A percentile compares a stretch with the other conserved stretches of the same genome.
phyloP scores from a whole-genome alignment of 345 rosid genomes.

The Pugionium dolabratum region DNA sequence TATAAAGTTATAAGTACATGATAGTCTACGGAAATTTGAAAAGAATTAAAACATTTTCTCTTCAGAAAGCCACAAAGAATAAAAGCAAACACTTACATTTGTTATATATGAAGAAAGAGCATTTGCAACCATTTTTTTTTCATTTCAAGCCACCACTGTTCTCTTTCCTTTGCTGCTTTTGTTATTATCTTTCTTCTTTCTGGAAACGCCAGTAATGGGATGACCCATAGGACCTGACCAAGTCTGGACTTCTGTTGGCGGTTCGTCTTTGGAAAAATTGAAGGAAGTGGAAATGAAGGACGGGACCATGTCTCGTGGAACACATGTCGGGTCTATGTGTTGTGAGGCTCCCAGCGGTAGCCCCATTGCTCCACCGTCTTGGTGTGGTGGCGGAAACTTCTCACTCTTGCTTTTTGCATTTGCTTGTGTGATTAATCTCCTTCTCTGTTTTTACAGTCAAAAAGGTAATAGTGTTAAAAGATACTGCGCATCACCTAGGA shows the following conservation, averaged over 20 bases:
- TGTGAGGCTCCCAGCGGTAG: constrained; percentile 78
- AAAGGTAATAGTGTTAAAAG: constrained; percentile 11
- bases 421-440: constrained; percentile 83
- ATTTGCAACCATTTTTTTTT: neutral
- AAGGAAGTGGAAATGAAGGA: constrained; percentile 76
- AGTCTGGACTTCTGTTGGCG: constrained; percentile 60
- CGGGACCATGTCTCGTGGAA: constrained; percentile 40
- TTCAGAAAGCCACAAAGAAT: constrained; percentile 31
- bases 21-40: constrained; percentile 37
- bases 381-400: constrained; percentile 96
- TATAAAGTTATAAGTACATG: constrained; percentile 34
- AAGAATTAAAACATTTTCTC: constrained; percentile 35
- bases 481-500: neutral
- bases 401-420: constrained; percentile 97
- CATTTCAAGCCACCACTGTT: constrained; percentile 35
- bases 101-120: constrained; percentile 21
- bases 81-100: constrained; percentile 31
- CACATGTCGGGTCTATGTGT: constrained; percentile 72
- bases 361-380: constrained; percentile 91
- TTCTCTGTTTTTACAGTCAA: constrained; percentile 50
- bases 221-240: constrained; percentile 95
- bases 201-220: constrained; percentile 37
- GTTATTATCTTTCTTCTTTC: constrained; percentile 38
- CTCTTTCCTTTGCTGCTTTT: constrained; percentile 42
- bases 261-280: constrained; percentile 56